Evolutionary conservation across 805 yeast species (phyloP).

Genomic region (Suhomyces pyralidae): DNA sequence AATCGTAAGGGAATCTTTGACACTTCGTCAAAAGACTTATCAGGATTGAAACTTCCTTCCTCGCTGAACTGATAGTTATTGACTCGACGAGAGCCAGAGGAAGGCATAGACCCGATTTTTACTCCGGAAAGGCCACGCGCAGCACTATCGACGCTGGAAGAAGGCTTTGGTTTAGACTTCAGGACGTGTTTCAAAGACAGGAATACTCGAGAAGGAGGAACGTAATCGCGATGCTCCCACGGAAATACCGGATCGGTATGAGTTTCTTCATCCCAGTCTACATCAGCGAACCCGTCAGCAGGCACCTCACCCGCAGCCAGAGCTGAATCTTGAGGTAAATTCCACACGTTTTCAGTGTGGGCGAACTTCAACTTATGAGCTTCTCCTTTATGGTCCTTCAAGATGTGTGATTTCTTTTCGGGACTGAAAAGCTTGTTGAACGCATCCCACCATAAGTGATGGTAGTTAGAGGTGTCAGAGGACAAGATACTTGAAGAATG

Average conservation of each 20-base stretch:
- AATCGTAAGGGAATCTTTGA: constrained; percentile 25
- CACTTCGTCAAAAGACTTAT: constrained; percentile 24
- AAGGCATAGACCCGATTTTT: constrained; percentile 4
- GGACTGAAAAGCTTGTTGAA: constrained; percentile 20
- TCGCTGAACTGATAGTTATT: constrained; percentile 6
- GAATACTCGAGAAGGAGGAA: constrained; percentile 26
- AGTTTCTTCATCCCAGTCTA: neutral
- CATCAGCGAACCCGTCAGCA: neutral
- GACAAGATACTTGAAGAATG: constrained; percentile 13
- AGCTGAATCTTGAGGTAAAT: constrained; percentile 6
- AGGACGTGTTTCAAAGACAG: constrained; percentile 5
- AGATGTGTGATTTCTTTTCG: constrained; percentile 16
- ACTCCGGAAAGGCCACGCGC: neutral
- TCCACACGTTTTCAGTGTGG: constrained; percentile 23
- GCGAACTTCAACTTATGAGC: constrained; percentile 19
- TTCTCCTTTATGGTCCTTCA: constrained; percentile 16
- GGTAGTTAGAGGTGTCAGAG: constrained; percentile 19
- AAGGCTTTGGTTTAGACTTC: neutral
- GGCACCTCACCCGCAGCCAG: neutral
- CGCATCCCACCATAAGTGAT: constrained; percentile 29
- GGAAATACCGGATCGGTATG: constrained; percentile 20
- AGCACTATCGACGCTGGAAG: neutral
- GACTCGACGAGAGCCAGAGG: constrained; percentile 2
- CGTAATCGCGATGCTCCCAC: constrained; percentile 25
- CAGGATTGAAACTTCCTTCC: constrained; percentile 20